These are phyloP conservation scores for Zalerion maritima DNA, from an alignment of 495 filamentous ascomycete species.

Conservation along the genomic window DNA sequence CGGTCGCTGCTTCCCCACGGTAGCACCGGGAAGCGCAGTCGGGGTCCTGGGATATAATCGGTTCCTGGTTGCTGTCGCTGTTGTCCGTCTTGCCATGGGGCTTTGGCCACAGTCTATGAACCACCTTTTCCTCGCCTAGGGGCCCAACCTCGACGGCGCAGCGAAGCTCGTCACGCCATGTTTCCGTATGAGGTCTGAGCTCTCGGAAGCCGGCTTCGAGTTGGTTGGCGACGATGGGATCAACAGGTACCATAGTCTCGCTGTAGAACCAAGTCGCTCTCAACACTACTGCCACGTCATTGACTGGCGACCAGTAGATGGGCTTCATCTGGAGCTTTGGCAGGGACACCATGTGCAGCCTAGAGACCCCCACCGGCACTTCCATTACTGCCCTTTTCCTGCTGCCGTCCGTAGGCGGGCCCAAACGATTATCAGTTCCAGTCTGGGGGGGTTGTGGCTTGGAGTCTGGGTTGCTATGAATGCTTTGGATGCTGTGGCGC, in stretches of 20 bases:
- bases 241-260: conserved; percentile 82
- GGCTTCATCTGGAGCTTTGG: conserved; percentile 68
- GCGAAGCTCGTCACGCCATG: conserved; percentile 83
- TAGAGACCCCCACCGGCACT: conserved; percentile 62
- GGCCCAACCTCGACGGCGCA: conserved; percentile 85
- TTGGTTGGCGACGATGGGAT: conserved; percentile 78
- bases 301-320: conserved; percentile 95
- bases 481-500: conserved; percentile 3
- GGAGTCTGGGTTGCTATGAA: conserved; percentile 2
- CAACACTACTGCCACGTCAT: conserved; percentile 70
- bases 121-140: conserved; percentile 79
- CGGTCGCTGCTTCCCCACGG: conserved; percentile 37
- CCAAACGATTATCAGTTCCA: too few species aligned
- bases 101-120: conserved; percentile 66
- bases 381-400: conserved; percentile 29
- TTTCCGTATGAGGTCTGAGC: conserved; percentile 78
- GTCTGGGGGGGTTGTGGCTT: too few species aligned
- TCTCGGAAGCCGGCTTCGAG: conserved; percentile 79
- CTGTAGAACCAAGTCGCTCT: conserved; percentile 94
- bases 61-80: conserved; percentile 22
- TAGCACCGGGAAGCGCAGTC: conserved; percentile 41
- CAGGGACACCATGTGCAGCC: conserved; percentile 48
- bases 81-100: conserved; percentile 26
- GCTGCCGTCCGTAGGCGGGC: too few species aligned
- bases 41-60: conserved; percentile 36